Conservation (phyloP, 2,329 filamentous ascomycete genomes). For the Clathrospora elynae region DNA sequence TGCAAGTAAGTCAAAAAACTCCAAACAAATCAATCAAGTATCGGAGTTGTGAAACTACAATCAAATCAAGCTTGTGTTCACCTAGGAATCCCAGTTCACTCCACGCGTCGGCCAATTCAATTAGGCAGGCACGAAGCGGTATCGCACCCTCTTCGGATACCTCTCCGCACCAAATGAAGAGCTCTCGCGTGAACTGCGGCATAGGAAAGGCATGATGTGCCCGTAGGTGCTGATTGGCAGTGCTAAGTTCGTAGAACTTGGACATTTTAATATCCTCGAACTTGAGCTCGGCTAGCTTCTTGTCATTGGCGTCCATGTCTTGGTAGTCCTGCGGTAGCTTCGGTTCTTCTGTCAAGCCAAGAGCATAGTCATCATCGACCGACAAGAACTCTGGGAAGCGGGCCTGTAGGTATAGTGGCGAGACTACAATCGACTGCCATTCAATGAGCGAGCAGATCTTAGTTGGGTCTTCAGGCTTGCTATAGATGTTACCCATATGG, state of each 20-base stretch:
- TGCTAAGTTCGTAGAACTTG: conserved; percentile 42
- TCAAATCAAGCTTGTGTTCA: too few species aligned
- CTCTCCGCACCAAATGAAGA: conserved; percentile 38
- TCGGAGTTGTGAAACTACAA: too few species aligned
- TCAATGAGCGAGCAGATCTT: conserved; percentile 32
- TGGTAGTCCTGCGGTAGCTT: conserved; percentile 16
- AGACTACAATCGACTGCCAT: conserved; percentile 33
- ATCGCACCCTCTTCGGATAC: conserved; percentile 39
- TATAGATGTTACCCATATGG: conserved; percentile 47
- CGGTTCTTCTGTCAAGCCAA: conserved; percentile 11
- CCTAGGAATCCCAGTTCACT: conserved; percentile 26
- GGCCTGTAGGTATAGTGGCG: conserved; percentile 22
- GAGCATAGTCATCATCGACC: conserved; percentile 19
- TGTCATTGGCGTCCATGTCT: conserved; percentile 14
- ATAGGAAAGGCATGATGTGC: conserved; percentile 32
- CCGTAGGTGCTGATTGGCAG: conserved; percentile 21
- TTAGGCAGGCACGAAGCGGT: conserved; percentile 43
- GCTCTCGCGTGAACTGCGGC: conserved; percentile 38
- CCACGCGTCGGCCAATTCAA: conserved; percentile 41
- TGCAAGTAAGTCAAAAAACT: too few species aligned
- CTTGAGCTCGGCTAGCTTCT: conserved; percentile 9
- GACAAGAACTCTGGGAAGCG: conserved; percentile 24
- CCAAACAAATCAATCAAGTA: too few species aligned
- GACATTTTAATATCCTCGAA: conserved; percentile 16
- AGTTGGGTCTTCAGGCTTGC: conserved; percentile 24